A percentile compares a stretch with the other conserved stretches of the same genome.
Evolutionary conservation across 805 yeast genomes (phyloP).

Genomic region (Starmerella lactis-condensi): DNA sequence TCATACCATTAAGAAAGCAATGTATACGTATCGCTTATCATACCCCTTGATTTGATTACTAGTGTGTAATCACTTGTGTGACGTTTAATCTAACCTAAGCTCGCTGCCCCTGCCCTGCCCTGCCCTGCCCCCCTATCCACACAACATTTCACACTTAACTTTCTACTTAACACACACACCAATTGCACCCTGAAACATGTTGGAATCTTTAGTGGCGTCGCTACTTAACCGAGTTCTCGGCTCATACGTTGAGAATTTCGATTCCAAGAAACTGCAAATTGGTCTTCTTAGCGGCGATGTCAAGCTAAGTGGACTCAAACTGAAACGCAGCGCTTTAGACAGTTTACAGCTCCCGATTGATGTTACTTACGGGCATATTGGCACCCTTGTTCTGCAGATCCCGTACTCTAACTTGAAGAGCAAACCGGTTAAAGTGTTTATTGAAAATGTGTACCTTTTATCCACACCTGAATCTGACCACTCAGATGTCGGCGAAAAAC

Average conservation of each 20-base stretch:
- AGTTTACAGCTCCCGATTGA: conserved; percentile 69
- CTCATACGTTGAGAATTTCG: conserved; percentile 76
- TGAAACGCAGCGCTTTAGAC: conserved; percentile 80
- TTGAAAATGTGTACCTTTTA: conserved; percentile 71
- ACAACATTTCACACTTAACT: no score
- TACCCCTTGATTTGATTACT: no score
- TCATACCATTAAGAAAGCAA: no score
- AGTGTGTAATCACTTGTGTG: no score
- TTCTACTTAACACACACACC: no score
- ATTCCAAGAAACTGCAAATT: conserved; percentile 81
- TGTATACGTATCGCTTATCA: no score
- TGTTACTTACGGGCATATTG: conserved; percentile 76
- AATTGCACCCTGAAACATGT: no score
- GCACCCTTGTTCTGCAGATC: conserved; percentile 72
- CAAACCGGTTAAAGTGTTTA: conserved; percentile 73
- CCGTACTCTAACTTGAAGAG: conserved; percentile 93
- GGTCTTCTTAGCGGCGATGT: conserved; percentile 98
- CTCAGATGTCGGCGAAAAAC: conserved; percentile 41
- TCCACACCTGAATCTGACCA: conserved; percentile 56
- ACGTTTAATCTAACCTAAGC: no score
- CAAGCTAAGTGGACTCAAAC: conserved; percentile 51
- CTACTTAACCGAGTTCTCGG: conserved; percentile 26
- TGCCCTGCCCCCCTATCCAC: no score
- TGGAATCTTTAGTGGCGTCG: conserved; percentile 29
- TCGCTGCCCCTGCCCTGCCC: no score